A percentile compares a stretch with the other conserved stretches of the same genome.
Evolutionary conservation across 257 asterid genomes (phyloP).

Genomic region (Petunia axillaris): DNA sequence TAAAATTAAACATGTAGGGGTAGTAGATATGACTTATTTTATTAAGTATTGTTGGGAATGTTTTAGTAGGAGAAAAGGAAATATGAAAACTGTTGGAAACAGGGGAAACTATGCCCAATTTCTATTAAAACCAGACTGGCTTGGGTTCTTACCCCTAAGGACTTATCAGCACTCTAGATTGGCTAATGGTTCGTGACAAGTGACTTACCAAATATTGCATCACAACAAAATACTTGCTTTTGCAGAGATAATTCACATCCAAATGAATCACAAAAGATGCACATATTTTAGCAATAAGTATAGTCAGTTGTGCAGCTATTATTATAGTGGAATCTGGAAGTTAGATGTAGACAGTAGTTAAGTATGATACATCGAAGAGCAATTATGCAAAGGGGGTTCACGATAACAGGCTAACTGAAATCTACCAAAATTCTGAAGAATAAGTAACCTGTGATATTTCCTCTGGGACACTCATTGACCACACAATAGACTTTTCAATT

Average conservation of each 20-base stretch:
- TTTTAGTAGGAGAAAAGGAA: not conserved
- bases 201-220: not conserved
- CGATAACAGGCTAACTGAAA: slow-evolving; percentile 17
- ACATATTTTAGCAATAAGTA: slow-evolving; percentile 4
- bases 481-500: slow-evolving; percentile 67
- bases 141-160: not conserved
- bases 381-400: not conserved
- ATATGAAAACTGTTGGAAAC: not conserved
- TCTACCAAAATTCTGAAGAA: slow-evolving; percentile 20
- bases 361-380: not conserved
- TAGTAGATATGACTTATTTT: not conserved
- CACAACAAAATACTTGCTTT: not conserved
- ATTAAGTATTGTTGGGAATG: not conserved
- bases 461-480: slow-evolving; percentile 81
- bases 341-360: not conserved
- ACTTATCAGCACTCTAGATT: not conserved
- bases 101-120: not conserved
- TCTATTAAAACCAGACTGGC: not conserved
- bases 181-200: not conserved
- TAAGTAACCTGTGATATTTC: slow-evolving; percentile 53
- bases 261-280: not conserved
- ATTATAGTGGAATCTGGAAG: slow-evolving; percentile 8
- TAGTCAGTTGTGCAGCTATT: slow-evolving; percentile 5
- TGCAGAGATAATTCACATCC: not conserved
- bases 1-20: not conserved